Base-by-base conservation (phyloP, 1,139 yeast genomes). In the Blastobotrys malaysiensis region DNA sequence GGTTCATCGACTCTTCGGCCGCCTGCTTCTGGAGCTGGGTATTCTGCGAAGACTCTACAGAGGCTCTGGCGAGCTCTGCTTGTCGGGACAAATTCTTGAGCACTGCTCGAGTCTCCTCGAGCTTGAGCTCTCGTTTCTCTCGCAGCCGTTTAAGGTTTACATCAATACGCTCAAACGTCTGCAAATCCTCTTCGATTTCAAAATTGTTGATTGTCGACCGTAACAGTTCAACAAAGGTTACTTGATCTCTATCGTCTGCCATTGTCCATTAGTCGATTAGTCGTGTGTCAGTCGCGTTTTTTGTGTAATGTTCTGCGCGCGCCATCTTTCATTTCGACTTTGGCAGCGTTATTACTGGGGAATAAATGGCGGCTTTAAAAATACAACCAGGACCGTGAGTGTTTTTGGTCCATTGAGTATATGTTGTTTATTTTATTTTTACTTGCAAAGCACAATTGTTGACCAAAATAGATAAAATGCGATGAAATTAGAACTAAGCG, bases 151-250 rank as follows among this genome's bases (percentile, higher is more conserved):
- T 56, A 50, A 61, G 49, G 43, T 53, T 58, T 26, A 55, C 58
- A 20, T 60, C 60, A 2, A 62, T 58, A 3, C 64, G 46, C 16
- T 62, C 65, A 45, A 62, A 56, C 1, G 63, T 57, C 21, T 60
- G 59, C 5, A 61, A 24, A 61, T 83, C 88, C 3, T 82, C 80
- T 56, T 78, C 77, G 4, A 79, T 73, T 51, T 78, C 81, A 55
- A 80, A 78, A 18, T 77, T 75, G 22, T 79, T 80, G 11, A 75
- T 69, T 1, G 80, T 73, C 24, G 73, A 53, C 43, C 43, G 43
- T 20, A 53, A 27, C 16, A 53, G 27, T 21, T 49, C 45, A 2
- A 51, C 53, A 43, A 50, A 53, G 11, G 39, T 11, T 31, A 31
- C 14, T 3, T 31, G 13, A 24, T 53, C 55, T 20, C 49, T 53